Base-by-base conservation (phyloP, 148 eudicot genomes). In the Amaranthus cruentus region DNA sequence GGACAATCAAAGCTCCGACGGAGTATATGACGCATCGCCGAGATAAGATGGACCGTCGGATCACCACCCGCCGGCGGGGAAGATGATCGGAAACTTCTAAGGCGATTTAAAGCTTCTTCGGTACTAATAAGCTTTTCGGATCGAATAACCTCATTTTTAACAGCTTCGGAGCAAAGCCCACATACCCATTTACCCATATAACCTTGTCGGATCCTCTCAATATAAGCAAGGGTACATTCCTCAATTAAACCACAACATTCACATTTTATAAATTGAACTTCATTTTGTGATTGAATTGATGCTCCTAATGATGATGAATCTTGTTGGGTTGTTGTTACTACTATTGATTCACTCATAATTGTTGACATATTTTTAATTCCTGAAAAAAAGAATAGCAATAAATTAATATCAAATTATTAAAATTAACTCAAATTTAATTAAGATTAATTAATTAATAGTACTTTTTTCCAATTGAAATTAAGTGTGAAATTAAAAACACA, bases 111-210 rank as follows among this genome's bases (percentile, higher is more conserved):
- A 4, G 98, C 98, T 12, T 93, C 96, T 5, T 93, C 96, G 0
- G 91, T 86, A 72, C 83, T 85, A 58, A 92, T 82, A 47, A 90
- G 78, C 83, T 88, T 76, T 69, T 83, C 79, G 4, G 81, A 80
- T 2, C 95, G 80, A 58, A 81, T 49, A n/a, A 86, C 81, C 64
- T 93, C 98, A 54, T 88, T 88, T 47, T 90, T 86, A 38, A 93
- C 89, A 4, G 98, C 98, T 51, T 93, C 98, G 0, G 87, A 77
- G 13, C 98, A 93, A 4, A 93, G 90, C 0, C 96, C 98, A 50
- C 98, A 93, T 12, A 93, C 83, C 98, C 98, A 93, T 72, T 86
- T 87, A n/a, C 98, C 96, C 53, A 84, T 83, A 52, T 84, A 87
- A 42, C 79, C 50, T 63, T 76, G 78, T 48, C 96, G 87, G 60